Conservation (phyloP, 306 rosid genomes). For the Sicyos edulis region DNA sequence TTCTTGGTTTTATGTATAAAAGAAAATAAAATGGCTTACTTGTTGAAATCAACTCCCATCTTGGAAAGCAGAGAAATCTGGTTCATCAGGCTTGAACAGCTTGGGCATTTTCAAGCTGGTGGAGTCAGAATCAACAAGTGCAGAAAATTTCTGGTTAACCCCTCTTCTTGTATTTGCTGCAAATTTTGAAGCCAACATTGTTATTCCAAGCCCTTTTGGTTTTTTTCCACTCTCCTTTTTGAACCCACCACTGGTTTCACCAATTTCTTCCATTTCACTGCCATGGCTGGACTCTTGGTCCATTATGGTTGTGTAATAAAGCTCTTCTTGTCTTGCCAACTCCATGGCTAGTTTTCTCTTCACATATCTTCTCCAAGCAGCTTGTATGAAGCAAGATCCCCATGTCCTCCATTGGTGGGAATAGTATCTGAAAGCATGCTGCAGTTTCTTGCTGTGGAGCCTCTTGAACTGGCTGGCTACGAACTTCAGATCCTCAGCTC, state of each 20-base stretch:
- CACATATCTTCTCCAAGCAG: constrained; percentile 66
- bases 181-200: constrained; percentile 67
- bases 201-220: constrained; percentile 35
- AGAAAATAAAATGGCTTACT: background rate
- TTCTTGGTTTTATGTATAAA: background rate
- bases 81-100: constrained; percentile 81
- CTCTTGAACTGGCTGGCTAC: constrained; percentile 73
- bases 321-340: constrained; percentile 50
- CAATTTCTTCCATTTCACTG: constrained; percentile 14
- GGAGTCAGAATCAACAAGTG: constrained; percentile 34
- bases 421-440: constrained; percentile 75
- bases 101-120: constrained; percentile 68
- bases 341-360: constrained; percentile 54
- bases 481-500: constrained; percentile 69
- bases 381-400: constrained; percentile 75
- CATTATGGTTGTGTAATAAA: constrained; percentile 24
- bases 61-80: constrained; percentile 54
- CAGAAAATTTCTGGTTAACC: constrained; percentile 29
- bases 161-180: constrained; percentile 65
- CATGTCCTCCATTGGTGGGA: constrained; percentile 92
- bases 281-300: constrained; percentile 24
- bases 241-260: constrained; percentile 18
- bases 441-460: constrained; percentile 80
- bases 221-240: background rate
- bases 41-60: background rate